Evolutionary conservation across 805 yeast genomes (phyloP), one percentile per base, ranked within the genome.

Genomic region (Priceomyces haplophilus): DNA sequence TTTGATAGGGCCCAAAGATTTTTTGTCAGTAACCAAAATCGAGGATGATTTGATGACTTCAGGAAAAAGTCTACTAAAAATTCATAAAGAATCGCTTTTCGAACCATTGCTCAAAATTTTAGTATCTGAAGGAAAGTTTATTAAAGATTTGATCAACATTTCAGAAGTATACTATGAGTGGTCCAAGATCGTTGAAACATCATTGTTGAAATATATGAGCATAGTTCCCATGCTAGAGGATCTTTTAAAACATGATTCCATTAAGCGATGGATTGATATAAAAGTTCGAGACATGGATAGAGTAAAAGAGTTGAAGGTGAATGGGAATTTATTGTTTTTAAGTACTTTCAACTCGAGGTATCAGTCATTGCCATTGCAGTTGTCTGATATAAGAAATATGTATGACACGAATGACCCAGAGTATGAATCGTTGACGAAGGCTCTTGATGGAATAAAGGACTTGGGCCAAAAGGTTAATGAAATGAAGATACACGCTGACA

Each of bases 101-200:
- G 75, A 73, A 11, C 88, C 87, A 0, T 64, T 88, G 21, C 64
- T 82, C 24, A 64, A 67, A 43, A 75, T 83, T 34, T 67, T 86
- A 34, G 65, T 75, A 18, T 64, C 77, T 3, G 82, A 82, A 43
- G 90, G 91, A 0, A 84, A 82, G 39, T 82, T 79, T 44, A 76
- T 88, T 11, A 74, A 72, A 27, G 79, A 79, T 7, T 37, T 71
- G 20, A 47, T 41, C 1, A 67, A 58, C 7, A 72, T 86, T 12
- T 85, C 85, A 3, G 80, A 79, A 37, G 70, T 85, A 8, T 78
- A 85, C 48, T 59, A 72, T 23, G 73, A 74, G 15, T 88, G 95
- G 95, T 70, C 82, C 1, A 64, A 65, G 21, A 72, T 67, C 16
- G 88, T 87, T 0, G 64, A 71, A 17, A 66, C 66, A 1, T 70